Conservation (phyloP, 192 early-diverging fungal genomes). For the Backusella tuberculispora region DNA sequence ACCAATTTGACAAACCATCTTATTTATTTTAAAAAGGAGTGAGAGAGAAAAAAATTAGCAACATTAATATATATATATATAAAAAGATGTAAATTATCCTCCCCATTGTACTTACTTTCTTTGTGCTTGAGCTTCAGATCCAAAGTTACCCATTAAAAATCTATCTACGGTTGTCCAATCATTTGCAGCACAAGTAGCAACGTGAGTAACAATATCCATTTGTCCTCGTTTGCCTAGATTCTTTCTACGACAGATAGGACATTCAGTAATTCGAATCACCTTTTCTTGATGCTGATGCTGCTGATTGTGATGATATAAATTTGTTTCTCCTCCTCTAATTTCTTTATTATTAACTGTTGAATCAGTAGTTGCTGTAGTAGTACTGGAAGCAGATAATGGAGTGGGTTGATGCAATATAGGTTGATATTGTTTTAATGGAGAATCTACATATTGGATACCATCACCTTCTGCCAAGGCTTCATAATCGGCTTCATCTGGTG, state of each 20-base stretch:
- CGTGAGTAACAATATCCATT: constrained; percentile 77
- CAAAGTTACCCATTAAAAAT: constrained; percentile 75
- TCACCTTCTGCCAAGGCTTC: constrained; percentile 32
- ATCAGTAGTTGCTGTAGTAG: not conserved
- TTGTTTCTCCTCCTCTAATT: too few relatives aligned
- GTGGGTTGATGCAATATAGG: not conserved
- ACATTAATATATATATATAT: not conserved
- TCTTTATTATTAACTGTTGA: not conserved
- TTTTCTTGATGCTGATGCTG: constrained; percentile 49
- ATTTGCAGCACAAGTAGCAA: constrained; percentile 72
- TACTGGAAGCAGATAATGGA: not conserved
- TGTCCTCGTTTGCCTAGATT: constrained; percentile 54
- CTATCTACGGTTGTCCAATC: constrained; percentile 71
- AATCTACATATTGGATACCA: constrained; percentile 28
- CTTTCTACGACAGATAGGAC: constrained; percentile 72
- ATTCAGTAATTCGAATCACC: constrained; percentile 64
- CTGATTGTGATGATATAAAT: not conserved
- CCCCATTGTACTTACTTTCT: constrained; percentile 59
- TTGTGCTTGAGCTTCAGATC: constrained; percentile 75
- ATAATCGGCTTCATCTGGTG: constrained; percentile 24
- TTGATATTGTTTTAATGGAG: not conserved
- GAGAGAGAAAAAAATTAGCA: not conserved
- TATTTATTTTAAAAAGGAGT: not conserved
- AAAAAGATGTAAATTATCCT: constrained; percentile 25
- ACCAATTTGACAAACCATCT: constrained; percentile 46